These are phyloP conservation scores for Aspergillus nomiae DNA, from an alignment of 2,329 filamentous ascomycete species.

Conservation along the genomic window DNA sequence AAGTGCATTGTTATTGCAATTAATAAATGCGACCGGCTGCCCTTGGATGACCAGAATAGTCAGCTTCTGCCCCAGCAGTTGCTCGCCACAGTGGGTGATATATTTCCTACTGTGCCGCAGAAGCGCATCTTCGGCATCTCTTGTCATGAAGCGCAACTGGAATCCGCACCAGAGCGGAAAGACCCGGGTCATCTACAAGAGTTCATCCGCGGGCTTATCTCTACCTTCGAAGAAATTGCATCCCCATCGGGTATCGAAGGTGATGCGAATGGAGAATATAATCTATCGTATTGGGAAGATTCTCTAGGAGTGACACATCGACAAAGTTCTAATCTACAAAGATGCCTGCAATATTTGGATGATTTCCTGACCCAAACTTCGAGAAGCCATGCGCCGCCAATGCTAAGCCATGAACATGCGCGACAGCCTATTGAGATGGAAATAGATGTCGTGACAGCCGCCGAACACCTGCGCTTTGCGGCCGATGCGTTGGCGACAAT, in stretches of 20 bases:
- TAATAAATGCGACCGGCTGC: slow-evolving; percentile 62
- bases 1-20: slow-evolving; percentile 60
- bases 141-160: slow-evolving; percentile 61
- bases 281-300: slow-evolving; percentile 74
- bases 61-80: slow-evolving; percentile 21
- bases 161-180: slow-evolving; percentile 6
- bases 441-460: slow-evolving; percentile 83
- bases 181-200: slow-evolving; percentile 68
- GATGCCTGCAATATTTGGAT: slow-evolving; percentile 71
- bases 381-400: slow-evolving; percentile 11
- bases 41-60: slow-evolving; percentile 15
- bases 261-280: slow-evolving; percentile 41
- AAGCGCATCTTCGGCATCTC: slow-evolving; percentile 67
- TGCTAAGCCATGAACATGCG: slow-evolving; percentile 18
- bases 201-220: slow-evolving; percentile 69
- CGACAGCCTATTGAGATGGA: slow-evolving; percentile 27
- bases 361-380: slow-evolving; percentile 68
- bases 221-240: slow-evolving; percentile 60
- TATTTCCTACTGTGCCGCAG: slow-evolving; percentile 46
- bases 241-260: slow-evolving; percentile 38
- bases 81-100: slow-evolving; percentile 41
- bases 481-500: slow-evolving; percentile 81
- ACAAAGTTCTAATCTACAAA: slow-evolving; percentile 76
- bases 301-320: slow-evolving; percentile 88
- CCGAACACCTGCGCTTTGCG: slow-evolving; percentile 81